Conservation (phyloP, 2,329 filamentous ascomycete genomes). For the Aschersonia sp. region DNA sequence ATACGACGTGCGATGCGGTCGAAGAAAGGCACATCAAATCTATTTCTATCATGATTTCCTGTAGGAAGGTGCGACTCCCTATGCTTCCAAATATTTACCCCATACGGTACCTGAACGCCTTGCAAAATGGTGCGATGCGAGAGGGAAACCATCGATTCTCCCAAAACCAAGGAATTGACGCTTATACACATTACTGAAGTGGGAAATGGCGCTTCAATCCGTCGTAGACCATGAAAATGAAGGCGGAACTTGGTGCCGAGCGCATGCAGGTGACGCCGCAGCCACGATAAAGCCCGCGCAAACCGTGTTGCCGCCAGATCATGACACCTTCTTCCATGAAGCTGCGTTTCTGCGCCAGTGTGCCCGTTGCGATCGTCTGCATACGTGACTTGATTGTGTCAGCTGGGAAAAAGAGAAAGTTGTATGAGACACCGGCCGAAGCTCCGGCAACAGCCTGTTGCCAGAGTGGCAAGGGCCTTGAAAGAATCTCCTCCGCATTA, state of each 20-base stretch:
- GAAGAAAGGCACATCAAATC: background rate
- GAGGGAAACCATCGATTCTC: too few species aligned
- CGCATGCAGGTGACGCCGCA: constrained; percentile 86
- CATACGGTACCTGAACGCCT: constrained; percentile 2
- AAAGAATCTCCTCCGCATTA: constrained; percentile 24
- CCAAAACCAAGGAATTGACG: background rate
- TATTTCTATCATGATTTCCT: background rate
- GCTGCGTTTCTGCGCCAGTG: constrained; percentile 38
- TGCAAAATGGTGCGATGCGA: background rate
- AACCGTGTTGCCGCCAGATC: constrained; percentile 69
- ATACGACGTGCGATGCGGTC: background rate
- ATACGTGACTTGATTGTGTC: constrained; percentile 96
- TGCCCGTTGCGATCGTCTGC: constrained; percentile 68
- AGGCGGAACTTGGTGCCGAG: constrained; percentile 87
- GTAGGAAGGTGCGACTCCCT: background rate
- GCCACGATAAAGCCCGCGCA: constrained; percentile 79
- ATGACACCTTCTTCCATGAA: constrained; percentile 59
- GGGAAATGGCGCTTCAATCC: constrained; percentile 59
- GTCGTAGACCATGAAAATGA: constrained; percentile 95
- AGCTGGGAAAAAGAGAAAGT: constrained; percentile 92
- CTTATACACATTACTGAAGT: constrained; percentile 17
- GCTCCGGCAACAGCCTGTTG: constrained; percentile 83
- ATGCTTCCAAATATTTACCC: background rate
- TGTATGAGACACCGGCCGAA: constrained; percentile 82
- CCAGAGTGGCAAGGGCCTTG: constrained; percentile 56